Evolutionary conservation across 306 rosid genomes (phyloP).

Genomic region (Malus sieversii): DNA sequence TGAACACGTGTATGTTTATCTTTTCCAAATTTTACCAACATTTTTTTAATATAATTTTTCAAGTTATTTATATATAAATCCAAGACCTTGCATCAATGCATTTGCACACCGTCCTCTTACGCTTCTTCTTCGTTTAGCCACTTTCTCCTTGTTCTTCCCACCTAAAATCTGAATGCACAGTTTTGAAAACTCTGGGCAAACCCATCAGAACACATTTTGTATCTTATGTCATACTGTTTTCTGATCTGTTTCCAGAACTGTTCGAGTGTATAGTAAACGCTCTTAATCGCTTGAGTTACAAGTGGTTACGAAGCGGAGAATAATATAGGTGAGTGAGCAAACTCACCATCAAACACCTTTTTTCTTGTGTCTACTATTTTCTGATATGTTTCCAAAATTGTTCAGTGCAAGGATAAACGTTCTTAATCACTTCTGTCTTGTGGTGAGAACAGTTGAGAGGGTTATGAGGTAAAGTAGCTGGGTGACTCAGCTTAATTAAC

Average conservation of each 20-base stretch:
- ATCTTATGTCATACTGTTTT: background rate
- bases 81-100: background rate
- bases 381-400: background rate
- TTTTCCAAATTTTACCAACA: background rate
- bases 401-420: background rate
- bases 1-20: background rate
- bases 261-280: background rate
- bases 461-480: conserved; percentile 8
- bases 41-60: background rate
- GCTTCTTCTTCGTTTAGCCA: conserved; percentile 25
- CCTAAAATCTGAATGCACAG: conserved; percentile 4
- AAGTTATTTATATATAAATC: background rate
- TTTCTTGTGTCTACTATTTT: background rate
- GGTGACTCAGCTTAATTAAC: conserved; percentile 22
- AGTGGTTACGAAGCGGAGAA: too few species aligned
- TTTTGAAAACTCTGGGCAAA: conserved; percentile 4
- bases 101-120: background rate
- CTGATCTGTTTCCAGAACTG: background rate
- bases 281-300: too few species aligned
- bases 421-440: background rate
- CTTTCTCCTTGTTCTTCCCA: conserved; percentile 9
- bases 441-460: background rate
- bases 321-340: background rate
- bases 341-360: background rate
- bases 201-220: background rate